A percentile compares a stretch with the other conserved stretches of the same genome.
phyloP scores from a whole-genome alignment of 176 grass and related monocot species.

The Oropetium thomaeum region DNA sequence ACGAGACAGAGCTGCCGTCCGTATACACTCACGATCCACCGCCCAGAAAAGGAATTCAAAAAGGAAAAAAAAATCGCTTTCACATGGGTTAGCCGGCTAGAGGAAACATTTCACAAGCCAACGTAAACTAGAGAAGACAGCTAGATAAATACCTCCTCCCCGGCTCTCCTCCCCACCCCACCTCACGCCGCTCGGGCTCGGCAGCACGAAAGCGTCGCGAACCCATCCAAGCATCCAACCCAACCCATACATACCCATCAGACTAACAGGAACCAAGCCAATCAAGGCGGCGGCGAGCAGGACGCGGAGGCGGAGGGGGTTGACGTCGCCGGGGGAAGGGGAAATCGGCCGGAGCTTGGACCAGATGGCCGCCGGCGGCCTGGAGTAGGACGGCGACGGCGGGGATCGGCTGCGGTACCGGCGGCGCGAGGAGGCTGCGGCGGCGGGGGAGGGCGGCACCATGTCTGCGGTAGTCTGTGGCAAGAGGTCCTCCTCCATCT shows the following conservation, averaged over 20 bases:
- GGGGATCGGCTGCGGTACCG: conserved; percentile 31
- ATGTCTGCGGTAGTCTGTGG: conserved; percentile 99
- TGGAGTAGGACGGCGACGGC: conserved; percentile 41
- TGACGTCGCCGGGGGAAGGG: neutral
- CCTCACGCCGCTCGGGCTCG: neutral
- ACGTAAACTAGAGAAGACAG: neutral
- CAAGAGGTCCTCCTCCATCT: conserved; percentile 98
- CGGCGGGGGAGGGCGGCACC: conserved; percentile 43
- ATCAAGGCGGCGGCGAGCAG: conserved; percentile 9
- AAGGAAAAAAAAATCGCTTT: neutral
- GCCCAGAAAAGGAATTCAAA: neutral
- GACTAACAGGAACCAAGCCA: neutral
- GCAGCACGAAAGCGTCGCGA: neutral
- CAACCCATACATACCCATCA: neutral
- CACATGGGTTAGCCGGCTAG: neutral
- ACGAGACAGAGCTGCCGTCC: neutral
- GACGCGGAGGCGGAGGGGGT: neutral
- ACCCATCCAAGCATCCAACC: neutral
- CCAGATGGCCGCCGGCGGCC: conserved; percentile 37
- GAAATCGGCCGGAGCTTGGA: neutral
- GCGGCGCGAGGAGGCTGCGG: conserved; percentile 30
- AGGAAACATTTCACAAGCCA: neutral
- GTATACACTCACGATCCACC: neutral
- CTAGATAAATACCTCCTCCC: conserved; percentile 19
- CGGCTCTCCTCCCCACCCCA: too few relatives aligned